phyloP scores from a whole-genome alignment of 2,329 filamentous ascomycete genomes.

The Pestalotiopsis fici region DNA sequence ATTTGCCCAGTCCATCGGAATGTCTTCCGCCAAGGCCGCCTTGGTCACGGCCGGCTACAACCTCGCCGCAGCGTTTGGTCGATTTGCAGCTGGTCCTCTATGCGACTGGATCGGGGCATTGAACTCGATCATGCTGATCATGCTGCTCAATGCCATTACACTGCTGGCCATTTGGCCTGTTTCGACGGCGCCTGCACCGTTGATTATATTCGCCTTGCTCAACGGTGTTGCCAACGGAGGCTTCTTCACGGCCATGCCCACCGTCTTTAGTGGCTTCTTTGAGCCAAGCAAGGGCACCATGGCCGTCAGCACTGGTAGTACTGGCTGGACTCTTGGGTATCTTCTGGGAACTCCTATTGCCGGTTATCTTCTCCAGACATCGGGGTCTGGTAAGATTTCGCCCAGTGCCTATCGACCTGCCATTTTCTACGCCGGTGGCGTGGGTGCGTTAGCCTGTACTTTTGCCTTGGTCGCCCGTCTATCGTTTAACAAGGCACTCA shows the following conservation, averaged over 20 bases:
- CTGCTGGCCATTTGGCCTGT: constrained; percentile 65
- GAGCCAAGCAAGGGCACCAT: constrained; percentile 54
- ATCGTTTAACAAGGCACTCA: background rate
- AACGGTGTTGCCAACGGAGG: constrained; percentile 63
- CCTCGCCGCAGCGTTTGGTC: background rate
- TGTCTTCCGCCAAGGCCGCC: background rate
- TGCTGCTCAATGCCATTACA: constrained; percentile 55
- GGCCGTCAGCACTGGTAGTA: constrained; percentile 63
- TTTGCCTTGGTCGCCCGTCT: background rate
- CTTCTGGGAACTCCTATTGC: constrained; percentile 44
- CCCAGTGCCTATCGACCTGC: background rate
- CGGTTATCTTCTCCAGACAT: background rate
- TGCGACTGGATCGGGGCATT: constrained; percentile 56
- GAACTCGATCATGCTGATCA: constrained; percentile 53
- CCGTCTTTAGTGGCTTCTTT: constrained; percentile 61
- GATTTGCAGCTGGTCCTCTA: background rate
- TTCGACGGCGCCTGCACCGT: constrained; percentile 51
- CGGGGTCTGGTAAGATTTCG: background rate
- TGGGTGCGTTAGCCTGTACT: background rate
- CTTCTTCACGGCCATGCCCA: constrained; percentile 66
- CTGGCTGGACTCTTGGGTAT: constrained; percentile 62
- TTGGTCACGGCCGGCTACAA: background rate
- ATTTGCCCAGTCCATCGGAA: background rate
- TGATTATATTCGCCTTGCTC: constrained; percentile 58
- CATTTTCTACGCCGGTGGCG: background rate